A percentile compares a stretch with the other conserved stretches of the same genome.
Conservation (phyloP, 1,284 basidiomycete species). For the Exobasidium cylindrosporum region DNA sequence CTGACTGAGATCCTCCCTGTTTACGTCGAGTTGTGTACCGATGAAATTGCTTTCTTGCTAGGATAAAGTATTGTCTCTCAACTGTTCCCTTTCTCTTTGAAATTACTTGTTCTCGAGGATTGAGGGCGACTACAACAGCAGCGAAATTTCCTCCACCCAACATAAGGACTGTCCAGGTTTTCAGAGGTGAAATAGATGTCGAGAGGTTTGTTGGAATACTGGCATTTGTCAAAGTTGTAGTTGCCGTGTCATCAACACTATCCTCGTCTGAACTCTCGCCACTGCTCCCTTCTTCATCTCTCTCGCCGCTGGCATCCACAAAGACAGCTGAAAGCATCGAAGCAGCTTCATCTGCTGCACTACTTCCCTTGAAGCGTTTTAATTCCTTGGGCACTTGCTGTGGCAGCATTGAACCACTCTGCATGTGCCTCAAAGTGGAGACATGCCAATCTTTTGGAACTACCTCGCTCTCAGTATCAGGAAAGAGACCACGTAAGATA, state of each 20-base stretch:
- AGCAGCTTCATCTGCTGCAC: slow-evolving; percentile 35
- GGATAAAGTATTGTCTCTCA: slow-evolving; percentile 61
- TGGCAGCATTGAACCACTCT: background rate
- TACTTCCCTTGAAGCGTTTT: slow-evolving; percentile 46
- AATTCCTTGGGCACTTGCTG: slow-evolving; percentile 8
- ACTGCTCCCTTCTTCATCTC: slow-evolving; percentile 14
- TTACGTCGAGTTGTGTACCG: slow-evolving; percentile 96
- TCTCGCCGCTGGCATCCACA: slow-evolving; percentile 25
- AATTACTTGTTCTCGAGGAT: slow-evolving; percentile 36
- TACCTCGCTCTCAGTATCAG: slow-evolving; percentile 43
- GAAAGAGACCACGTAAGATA: slow-evolving; percentile 74
- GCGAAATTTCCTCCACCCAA: slow-evolving; percentile 96
- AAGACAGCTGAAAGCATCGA: slow-evolving; percentile 32
- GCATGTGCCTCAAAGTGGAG: slow-evolving; percentile 1
- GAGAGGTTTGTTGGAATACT: background rate
- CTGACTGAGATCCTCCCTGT: slow-evolving; percentile 90
- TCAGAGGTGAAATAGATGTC: slow-evolving; percentile 34
- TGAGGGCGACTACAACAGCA: slow-evolving; percentile 72
- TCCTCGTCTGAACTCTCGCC: slow-evolving; percentile 19
- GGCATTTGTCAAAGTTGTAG: background rate
- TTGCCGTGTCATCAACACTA: slow-evolving; percentile 15
- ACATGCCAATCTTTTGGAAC: slow-evolving; percentile 6
- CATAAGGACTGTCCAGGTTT: slow-evolving; percentile 92
- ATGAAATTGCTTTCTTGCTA: slow-evolving; percentile 95
- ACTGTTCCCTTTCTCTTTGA: slow-evolving; percentile 19